phyloP scores from a whole-genome alignment of 768 basidiomycete genomes.

The Gyrodon lividus region DNA sequence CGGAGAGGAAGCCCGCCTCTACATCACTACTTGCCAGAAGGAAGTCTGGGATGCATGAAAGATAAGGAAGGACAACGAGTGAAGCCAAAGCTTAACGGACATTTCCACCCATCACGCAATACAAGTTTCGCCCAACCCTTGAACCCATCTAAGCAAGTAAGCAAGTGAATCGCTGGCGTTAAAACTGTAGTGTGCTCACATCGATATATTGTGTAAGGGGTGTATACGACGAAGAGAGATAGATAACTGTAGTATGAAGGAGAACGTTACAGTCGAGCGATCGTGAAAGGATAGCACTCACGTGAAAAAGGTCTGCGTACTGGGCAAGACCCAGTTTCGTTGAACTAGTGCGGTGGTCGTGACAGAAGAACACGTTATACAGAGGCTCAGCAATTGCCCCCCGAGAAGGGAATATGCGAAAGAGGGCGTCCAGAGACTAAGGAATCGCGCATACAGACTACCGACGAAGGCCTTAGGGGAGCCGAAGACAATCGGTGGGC shows the following conservation, averaged over 20 bases:
- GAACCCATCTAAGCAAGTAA: conserved; percentile 58
- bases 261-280: neutral
- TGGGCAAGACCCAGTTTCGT: conserved; percentile 68
- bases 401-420: conserved; percentile 28
- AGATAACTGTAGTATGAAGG: conserved; percentile 55
- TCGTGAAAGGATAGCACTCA: conserved; percentile 35
- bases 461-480: conserved; percentile 18
- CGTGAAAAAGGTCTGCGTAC: conserved; percentile 81
- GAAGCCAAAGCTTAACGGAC: conserved; percentile 36
- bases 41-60: conserved; percentile 50
- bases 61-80: neutral
- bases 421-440: conserved; percentile 30
- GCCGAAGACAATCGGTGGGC: conserved; percentile 18
- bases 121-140: conserved; percentile 77
- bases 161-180: neutral
- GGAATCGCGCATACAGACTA: conserved; percentile 19
- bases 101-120: conserved; percentile 84
- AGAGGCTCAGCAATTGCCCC: conserved; percentile 25
- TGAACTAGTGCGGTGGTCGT: conserved; percentile 71
- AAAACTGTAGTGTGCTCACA: conserved; percentile 46
- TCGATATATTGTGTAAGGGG: conserved; percentile 86
- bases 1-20: conserved; percentile 81
- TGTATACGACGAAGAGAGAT: conserved; percentile 67
- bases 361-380: conserved; percentile 38
- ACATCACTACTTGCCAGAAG: conserved; percentile 80